Evolutionary conservation across 805 yeast genomes (phyloP), one percentile per base, ranked within the genome.

Genomic region (Yarrowia sp.): DNA sequence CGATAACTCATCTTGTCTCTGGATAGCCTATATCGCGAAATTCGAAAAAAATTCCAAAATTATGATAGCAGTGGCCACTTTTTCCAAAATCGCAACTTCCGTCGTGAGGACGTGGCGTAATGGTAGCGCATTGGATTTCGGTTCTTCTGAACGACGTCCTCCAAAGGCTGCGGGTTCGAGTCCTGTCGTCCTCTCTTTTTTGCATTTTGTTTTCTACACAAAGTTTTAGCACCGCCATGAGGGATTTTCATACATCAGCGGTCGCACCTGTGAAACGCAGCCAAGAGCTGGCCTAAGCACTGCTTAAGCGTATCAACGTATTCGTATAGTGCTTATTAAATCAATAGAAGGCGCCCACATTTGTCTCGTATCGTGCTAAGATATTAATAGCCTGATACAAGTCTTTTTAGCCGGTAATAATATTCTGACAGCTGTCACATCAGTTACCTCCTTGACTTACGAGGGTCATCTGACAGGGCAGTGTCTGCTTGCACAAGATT

Each of bases 111-210:
- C 51, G 51, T 45, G 51, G 51, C 51, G 51, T 45, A 45, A 45
- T 45, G 51, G 51, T 45, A 45, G 51, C 51, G 51, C 51, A 45
- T 45, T 45, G 51, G 51, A 45, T 45, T 45, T 45, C 51, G 51
- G 51, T 45, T 45, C 51, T 45, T 32, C 51, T 45, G 51, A 45
- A 45, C 51, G 51, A 45, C 51, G 51, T 45, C 51, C 51, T 45
- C 51, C 51, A 45, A 45, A 45, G 51, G 51, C 51, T 45, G 51
- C 51, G 51, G 51, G 51, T 45, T 45, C 51, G 51, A 48, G 53
- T 48, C 53, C 53, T 48, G 53, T 48, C 53, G 53, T 48, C 53
- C 53, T 48, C 53, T 48, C 9, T 48, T 48, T 48, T 31, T 43
- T 18, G n/a, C n/a, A 8, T 44, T 28, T 22, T 44, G 22, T 43